These are phyloP conservation scores for Mycena sanguinolenta DNA, from an alignment of 768 basidiomycete genomes.

Conservation along the genomic window DNA sequence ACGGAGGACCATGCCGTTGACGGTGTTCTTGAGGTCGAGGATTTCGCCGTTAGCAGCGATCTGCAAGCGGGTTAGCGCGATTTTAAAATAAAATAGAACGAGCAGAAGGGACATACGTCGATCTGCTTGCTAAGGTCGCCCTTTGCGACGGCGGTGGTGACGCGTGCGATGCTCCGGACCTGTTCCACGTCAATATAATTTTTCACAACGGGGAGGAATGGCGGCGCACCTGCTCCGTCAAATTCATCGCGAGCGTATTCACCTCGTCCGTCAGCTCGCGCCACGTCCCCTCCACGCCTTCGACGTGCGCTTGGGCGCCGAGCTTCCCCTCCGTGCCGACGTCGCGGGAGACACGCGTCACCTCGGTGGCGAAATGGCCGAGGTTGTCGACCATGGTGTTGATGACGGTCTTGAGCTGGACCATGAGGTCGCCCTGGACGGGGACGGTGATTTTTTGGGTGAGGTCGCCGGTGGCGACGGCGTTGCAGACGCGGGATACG, in stretches of 20 bases:
- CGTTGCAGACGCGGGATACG: conserved; percentile 79
- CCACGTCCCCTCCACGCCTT: conserved; percentile 82
- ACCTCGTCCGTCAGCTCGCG: conserved; percentile 71
- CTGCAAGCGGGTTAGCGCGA: conserved; percentile 55
- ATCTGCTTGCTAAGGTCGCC: conserved; percentile 83
- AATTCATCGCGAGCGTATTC: conserved; percentile 73
- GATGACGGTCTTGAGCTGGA: conserved; percentile 77
- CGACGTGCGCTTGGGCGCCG: conserved; percentile 81
- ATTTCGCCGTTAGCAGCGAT: conserved; percentile 96
- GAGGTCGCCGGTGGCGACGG: conserved; percentile 76
- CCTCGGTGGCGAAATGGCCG: conserved; percentile 68
- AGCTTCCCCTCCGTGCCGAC: conserved; percentile 62
- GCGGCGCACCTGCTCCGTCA: conserved; percentile 57
- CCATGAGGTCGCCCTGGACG: conserved; percentile 79
- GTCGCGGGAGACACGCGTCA: conserved; percentile 80
- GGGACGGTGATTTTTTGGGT: conserved; percentile 79
- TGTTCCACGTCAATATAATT: conserved; percentile 44
- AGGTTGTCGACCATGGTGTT: conserved; percentile 68
- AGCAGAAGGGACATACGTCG: conserved; percentile 46
- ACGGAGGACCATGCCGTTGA: conserved; percentile 95
- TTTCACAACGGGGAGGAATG: no score
- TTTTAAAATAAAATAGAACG: no score
- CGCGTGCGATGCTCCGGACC: conserved; percentile 84
- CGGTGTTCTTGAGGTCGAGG: conserved; percentile 89
- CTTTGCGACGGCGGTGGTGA: conserved; percentile 79